Conservation (phyloP, 352 stramenopile genomes). For the Phytophthora palmivora region DNA sequence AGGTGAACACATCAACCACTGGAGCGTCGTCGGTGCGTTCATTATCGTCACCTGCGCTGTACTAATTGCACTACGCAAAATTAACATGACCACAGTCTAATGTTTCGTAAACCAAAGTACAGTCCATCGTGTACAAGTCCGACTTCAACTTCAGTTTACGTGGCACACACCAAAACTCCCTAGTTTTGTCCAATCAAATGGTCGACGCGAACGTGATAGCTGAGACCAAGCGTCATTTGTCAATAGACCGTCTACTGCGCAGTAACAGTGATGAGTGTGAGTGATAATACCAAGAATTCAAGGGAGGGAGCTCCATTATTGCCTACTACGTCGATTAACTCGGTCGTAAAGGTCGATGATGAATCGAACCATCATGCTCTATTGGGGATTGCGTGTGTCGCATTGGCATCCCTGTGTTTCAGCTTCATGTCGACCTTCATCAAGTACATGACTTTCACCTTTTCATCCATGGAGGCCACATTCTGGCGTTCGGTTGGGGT, state of each 20-base stretch:
- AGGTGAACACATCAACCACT: slow-evolving; percentile 49
- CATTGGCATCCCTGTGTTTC: slow-evolving; percentile 73
- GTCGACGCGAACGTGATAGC: not conserved
- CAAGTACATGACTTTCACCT: slow-evolving; percentile 75
- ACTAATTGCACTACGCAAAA: slow-evolving; percentile 53
- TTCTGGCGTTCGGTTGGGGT: slow-evolving; percentile 73
- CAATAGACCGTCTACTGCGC: not conserved
- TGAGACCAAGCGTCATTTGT: slow-evolving; percentile 3
- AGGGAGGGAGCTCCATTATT: slow-evolving; percentile 25
- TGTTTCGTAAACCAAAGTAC: no score
- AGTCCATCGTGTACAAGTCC: no score
- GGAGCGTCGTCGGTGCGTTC: slow-evolving; percentile 52
- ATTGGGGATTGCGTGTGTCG: slow-evolving; percentile 63
- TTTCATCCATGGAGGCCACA: slow-evolving; percentile 78
- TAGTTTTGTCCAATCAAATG: slow-evolving; percentile 4
- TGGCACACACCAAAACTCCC: not conserved
- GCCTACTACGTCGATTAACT: slow-evolving; percentile 9
- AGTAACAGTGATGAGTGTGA: slow-evolving; percentile 9
- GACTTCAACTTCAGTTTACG: slow-evolving; percentile 4
- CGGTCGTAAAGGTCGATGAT: slow-evolving; percentile 9
- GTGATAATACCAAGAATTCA: not conserved
- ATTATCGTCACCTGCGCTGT: slow-evolving; percentile 55
- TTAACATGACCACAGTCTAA: slow-evolving; percentile 4
- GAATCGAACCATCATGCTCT: slow-evolving; percentile 49
- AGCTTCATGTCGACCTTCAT: slow-evolving; percentile 80